Conservation (phyloP, 2,329 filamentous ascomycete species). For the Paecilomyces variotii region DNA sequence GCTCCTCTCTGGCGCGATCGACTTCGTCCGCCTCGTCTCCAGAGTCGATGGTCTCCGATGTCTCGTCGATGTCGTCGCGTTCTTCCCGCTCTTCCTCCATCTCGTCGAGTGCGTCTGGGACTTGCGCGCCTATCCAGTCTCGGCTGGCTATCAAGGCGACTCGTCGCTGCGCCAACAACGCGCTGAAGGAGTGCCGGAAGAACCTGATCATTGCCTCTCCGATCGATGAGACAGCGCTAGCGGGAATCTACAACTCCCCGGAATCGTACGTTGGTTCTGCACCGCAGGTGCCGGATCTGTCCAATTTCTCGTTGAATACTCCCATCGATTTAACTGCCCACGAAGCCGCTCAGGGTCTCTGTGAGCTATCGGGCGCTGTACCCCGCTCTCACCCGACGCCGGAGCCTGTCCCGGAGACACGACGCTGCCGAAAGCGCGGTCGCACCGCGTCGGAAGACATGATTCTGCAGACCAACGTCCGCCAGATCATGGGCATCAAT, state of each 20-base stretch:
- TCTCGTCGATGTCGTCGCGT: conserved; percentile 46
- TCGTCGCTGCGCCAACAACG: conserved; percentile 31
- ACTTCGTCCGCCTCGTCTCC: conserved; percentile 48
- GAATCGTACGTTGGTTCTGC: conserved; percentile 19
- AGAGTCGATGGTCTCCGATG: conserved; percentile 57
- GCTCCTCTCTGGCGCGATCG: conserved; percentile 43
- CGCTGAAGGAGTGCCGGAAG: conserved; percentile 29
- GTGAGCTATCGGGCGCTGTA: conserved; percentile 30
- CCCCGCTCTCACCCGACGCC: conserved; percentile 11
- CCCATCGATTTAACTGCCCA: conserved; percentile 21
- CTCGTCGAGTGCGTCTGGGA: conserved; percentile 33
- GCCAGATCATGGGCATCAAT: conserved; percentile 26
- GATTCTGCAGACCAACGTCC: conserved; percentile 30
- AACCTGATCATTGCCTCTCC: conserved; percentile 28
- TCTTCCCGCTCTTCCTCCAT: conserved; percentile 46
- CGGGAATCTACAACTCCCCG: conserved; percentile 28
- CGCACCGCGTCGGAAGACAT: conserved; percentile 33
- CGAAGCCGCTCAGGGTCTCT: conserved; percentile 35
- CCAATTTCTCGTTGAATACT: conserved; percentile 26
- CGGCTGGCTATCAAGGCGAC: conserved; percentile 34
- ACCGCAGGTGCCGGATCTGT: conserved; percentile 24
- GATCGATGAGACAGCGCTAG: conserved; percentile 27
- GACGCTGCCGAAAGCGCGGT: conserved; percentile 31
- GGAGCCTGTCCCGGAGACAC: conserved; percentile 7
- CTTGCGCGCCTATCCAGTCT: conserved; percentile 19